These are phyloP conservation scores for Desmodesmus armatus DNA, from an alignment of 139 green algal species.

Conservation along the genomic window DNA sequence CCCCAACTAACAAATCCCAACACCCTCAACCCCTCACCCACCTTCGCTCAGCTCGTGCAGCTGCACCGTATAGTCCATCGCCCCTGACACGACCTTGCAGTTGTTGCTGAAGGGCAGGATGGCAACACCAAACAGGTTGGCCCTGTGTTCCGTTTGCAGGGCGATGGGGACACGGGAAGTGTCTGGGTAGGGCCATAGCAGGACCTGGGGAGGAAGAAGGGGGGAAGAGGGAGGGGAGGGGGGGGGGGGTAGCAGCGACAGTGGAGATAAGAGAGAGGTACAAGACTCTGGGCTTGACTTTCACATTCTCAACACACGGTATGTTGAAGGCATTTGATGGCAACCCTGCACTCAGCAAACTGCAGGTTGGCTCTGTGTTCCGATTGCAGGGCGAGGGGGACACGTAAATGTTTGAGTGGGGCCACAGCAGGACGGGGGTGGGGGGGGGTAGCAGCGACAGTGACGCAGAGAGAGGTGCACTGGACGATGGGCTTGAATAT, in stretches of 20 bases:
- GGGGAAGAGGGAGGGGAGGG: neutral
- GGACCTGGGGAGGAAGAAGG: conserved; percentile 53
- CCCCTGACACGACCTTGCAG: conserved; percentile 52
- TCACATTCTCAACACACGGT: too few species aligned
- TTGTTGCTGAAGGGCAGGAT: conserved; percentile 82
- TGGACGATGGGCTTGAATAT: too few species aligned
- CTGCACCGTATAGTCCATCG: conserved; percentile 86
- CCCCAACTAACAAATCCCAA: neutral
- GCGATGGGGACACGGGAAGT: conserved; percentile 56
- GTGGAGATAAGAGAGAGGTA: neutral
- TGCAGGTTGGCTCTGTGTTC: too few species aligned
- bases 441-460: too few species aligned
- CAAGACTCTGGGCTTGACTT: neutral
- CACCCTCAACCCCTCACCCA: neutral
- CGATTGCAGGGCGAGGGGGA: too few species aligned
- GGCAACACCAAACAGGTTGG: conserved; percentile 89
- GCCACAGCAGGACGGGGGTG: too few species aligned
- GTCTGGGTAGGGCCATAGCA: conserved; percentile 80
- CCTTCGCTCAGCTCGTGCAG: conserved; percentile 71
- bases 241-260: too few species aligned
- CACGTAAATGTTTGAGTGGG: too few species aligned
- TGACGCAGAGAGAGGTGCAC: too few species aligned
- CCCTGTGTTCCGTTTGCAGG: conserved; percentile 78
- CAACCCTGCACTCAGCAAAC: too few species aligned
- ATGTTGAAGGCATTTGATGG: conserved; percentile 60